A percentile compares a stretch with the other conserved stretches of the same genome.
Conservation (phyloP, 169 alveolate genomes). For the Babesia bovis region DNA sequence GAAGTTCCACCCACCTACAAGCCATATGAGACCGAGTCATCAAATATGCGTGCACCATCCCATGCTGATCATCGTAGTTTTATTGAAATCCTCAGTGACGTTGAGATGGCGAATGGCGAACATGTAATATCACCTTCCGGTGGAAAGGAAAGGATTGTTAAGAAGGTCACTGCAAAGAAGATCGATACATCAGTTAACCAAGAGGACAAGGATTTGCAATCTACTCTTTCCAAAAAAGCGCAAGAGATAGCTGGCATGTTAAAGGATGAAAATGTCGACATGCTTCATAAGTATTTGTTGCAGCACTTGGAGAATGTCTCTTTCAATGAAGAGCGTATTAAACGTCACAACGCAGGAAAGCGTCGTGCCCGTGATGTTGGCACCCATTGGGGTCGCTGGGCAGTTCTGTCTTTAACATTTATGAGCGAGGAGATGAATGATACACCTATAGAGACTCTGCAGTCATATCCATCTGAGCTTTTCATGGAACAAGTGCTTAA, state of each 20-base stretch:
- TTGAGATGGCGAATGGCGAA: constrained; percentile 9
- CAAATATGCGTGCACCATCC: no score
- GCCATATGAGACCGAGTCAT: neutral
- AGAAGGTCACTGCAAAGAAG: neutral
- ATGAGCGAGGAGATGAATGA: constrained; percentile 82
- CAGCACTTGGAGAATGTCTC: constrained; percentile 60
- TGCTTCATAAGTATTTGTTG: constrained; percentile 49
- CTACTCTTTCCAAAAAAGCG: constrained; percentile 31
- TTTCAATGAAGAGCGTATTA: constrained; percentile 28
- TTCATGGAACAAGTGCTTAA: constrained; percentile 73
- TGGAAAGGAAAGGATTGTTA: neutral
- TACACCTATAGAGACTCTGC: constrained; percentile 72
- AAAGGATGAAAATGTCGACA: constrained; percentile 55
- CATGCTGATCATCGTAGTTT: constrained; percentile 36
- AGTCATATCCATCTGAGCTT: constrained; percentile 80
- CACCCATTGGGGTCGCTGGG: constrained; percentile 73
- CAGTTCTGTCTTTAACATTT: constrained; percentile 81
- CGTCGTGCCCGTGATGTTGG: constrained; percentile 46
- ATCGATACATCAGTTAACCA: neutral
- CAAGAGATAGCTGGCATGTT: constrained; percentile 14
- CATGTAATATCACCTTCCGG: constrained; percentile 4
- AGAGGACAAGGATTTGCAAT: constrained; percentile 12
- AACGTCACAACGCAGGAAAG: constrained; percentile 49
- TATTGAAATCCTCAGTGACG: constrained; percentile 39
- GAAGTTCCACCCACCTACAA: no score